Evolutionary conservation across 2,329 filamentous ascomycete species (phyloP), one percentile per base, ranked within the genome.

Genomic region (Colletotrichum navitas): DNA sequence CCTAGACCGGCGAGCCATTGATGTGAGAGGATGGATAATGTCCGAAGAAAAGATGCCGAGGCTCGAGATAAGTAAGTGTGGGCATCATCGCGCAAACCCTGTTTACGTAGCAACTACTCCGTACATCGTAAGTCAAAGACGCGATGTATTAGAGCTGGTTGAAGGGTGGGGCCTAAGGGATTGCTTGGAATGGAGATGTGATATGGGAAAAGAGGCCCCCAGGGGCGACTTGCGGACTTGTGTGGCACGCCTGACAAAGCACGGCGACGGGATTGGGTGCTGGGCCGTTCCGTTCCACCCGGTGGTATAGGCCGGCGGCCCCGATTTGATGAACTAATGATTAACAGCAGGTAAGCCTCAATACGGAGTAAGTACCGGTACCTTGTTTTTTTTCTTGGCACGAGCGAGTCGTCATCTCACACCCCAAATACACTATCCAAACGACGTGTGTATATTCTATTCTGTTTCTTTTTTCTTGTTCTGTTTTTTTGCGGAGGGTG

Each of bases 21-120:
- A 45, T n/a, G 29, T 61, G 24, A 52, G 45, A 34, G 26, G 32
- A 34, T 60, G 68, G 29, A 65, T 34, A 68, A 68, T 71, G 59
- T 68, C 68, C 68, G 65, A 68, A 59, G 36, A 32, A 32, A 52
- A 68, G 58, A 71, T 71, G 68, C 68, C 68, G 68, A 71, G 68
- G 68, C 51, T 63, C 68, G 21, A 47, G 45, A 63, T 54, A 45
- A 58, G 43, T 29, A 52, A 63, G 59, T 58, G 68, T 58, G 34
- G 39, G 14, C 14, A 11, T 11, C 39, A 10, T 29, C 29, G 29
- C 29, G 29, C 29, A 4, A 29, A 29, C 29, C 29, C 29, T 29
- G 29, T 29, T 29, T 29, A 29, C 29, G 29, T 29, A 29, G 29
- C 29, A 4, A 29, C n/a, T n/a, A n/a, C n/a, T n/a, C n/a, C n/a